phyloP scores from a whole-genome alignment of 2,329 filamentous ascomycete species.

The Arthroderma uncinatum region DNA sequence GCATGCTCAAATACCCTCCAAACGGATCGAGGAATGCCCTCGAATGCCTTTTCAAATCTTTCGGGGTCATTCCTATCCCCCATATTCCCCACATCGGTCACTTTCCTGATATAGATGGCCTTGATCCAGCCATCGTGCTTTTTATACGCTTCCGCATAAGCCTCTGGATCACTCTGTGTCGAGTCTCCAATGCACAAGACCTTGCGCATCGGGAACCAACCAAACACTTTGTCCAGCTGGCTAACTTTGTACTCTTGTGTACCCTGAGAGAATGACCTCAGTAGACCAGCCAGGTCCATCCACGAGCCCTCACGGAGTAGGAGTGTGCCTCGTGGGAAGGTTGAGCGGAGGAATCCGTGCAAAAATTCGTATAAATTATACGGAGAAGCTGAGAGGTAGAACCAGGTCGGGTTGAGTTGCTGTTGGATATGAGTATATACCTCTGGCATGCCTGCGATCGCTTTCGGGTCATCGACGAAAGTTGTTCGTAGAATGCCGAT shows the following conservation, averaged over 20 bases:
- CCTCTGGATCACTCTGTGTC: conserved; percentile 82
- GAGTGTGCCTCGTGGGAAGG: conserved; percentile 69
- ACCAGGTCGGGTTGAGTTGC: conserved; percentile 59
- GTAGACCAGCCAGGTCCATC: conserved; percentile 70
- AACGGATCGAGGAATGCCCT: conserved; percentile 53
- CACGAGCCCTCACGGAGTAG: conserved; percentile 76
- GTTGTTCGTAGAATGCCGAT: conserved; percentile 73
- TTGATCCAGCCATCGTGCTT: conserved; percentile 64
- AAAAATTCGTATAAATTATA: conserved; percentile 92
- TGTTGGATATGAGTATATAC: conserved; percentile 59
- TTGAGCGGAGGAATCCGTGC: conserved; percentile 55
- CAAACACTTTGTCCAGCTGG: conserved; percentile 64
- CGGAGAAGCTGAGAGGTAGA: conserved; percentile 86
- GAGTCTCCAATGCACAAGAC: conserved; percentile 83
- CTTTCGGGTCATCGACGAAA: conserved; percentile 62
- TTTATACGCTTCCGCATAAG: conserved; percentile 67
- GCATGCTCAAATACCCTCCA: conserved; percentile 82
- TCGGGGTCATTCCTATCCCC: conserved; percentile 60
- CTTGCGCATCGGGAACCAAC: conserved; percentile 65
- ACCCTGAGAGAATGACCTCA: conserved; percentile 66
- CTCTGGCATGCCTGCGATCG: conserved; percentile 71
- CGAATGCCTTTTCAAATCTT: conserved; percentile 75
- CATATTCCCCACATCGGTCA: conserved; percentile 63
- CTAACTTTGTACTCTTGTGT: conserved; percentile 80
- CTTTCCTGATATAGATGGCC: conserved; percentile 75